A percentile compares a stretch with the other conserved stretches of the same genome.
These are phyloP conservation scores for Cerrena zonata DNA, from an alignment of 1,284 basidiomycete species.

Conservation along the genomic window DNA sequence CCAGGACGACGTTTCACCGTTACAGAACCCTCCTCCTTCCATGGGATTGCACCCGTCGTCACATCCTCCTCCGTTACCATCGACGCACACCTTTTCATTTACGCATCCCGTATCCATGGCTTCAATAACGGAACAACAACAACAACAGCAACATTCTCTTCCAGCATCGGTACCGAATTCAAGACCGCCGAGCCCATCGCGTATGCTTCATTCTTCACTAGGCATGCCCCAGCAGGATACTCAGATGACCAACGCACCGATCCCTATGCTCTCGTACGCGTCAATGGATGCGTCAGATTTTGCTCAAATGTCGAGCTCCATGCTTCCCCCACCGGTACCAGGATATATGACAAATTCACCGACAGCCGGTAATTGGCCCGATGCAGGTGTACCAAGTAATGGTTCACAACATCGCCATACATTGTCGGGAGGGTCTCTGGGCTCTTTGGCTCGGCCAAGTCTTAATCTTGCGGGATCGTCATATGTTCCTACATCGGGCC, in stretches of 20 bases:
- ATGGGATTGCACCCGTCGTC: conserved; percentile 22
- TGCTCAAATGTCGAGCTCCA: too few species aligned
- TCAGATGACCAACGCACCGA: conserved; percentile 19
- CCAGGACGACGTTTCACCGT: conserved; percentile 42
- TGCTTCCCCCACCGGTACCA: background rate
- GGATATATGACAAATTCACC: conserved; percentile 10
- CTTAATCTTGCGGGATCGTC: conserved; percentile 6
- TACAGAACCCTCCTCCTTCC: conserved; percentile 21
- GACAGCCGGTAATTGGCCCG: conserved; percentile 19
- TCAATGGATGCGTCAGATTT: too few species aligned
- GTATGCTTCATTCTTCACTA: conserved; percentile 24
- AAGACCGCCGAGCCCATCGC: conserved; percentile 38
- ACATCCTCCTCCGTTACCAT: conserved; percentile 23
- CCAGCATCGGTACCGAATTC: conserved; percentile 32
- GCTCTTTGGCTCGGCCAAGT: conserved; percentile 15
- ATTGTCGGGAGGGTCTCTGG: conserved; percentile 29
- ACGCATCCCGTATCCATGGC: conserved; percentile 18
- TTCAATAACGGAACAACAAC: conserved; percentile 20
- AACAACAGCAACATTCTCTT: conserved; percentile 23
- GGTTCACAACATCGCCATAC: conserved; percentile 16
- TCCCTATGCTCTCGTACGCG: conserved; percentile 11
- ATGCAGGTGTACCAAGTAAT: conserved; percentile 9
- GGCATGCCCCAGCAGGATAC: conserved; percentile 17
- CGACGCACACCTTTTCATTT: conserved; percentile 20
- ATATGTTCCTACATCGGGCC: conserved; percentile 6